Evolutionary conservation across 2,329 filamentous ascomycete species (phyloP).

Genomic region (Cryphonectria parasitica): DNA sequence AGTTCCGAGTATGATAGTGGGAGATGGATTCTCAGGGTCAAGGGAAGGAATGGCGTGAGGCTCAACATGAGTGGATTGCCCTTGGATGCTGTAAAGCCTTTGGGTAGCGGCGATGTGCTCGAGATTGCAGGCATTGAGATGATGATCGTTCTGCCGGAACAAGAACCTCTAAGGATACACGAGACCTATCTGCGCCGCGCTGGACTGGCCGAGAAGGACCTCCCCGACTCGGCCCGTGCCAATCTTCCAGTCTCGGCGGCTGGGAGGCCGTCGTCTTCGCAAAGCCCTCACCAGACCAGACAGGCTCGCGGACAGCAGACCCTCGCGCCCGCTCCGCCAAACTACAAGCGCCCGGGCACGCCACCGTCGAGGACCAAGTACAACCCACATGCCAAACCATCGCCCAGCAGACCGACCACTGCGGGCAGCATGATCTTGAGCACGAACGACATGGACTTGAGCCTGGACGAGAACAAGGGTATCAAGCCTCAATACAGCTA

Average conservation of each 20-base stretch:
- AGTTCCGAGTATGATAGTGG: slow-evolving; percentile 66
- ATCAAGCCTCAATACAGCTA: slow-evolving; percentile 97
- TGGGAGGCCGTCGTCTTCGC: slow-evolving; percentile 35
- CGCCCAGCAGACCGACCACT: slow-evolving; percentile 41
- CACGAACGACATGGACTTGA: slow-evolving; percentile 70
- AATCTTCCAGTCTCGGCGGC: slow-evolving; percentile 25
- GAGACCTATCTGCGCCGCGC: slow-evolving; percentile 72
- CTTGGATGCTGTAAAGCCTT: slow-evolving; percentile 64
- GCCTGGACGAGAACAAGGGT: slow-evolving; percentile 81
- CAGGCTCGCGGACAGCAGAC: slow-evolving; percentile 46
- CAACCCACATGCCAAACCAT: slow-evolving; percentile 40
- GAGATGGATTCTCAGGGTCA: slow-evolving; percentile 83
- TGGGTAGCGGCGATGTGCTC: slow-evolving; percentile 87
- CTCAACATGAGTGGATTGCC: slow-evolving; percentile 76
- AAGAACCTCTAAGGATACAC: slow-evolving; percentile 68
- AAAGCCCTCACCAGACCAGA: slow-evolving; percentile 32
- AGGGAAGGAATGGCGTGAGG: slow-evolving; percentile 89
- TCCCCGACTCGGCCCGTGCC: slow-evolving; percentile 27
- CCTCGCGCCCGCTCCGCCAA: slow-evolving; percentile 62
- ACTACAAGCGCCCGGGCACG: slow-evolving; percentile 64
- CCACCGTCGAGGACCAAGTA: slow-evolving; percentile 53
- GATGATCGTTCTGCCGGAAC: slow-evolving; percentile 94
- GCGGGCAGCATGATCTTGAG: slow-evolving; percentile 51
- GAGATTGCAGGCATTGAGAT: slow-evolving; percentile 94
- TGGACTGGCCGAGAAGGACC: slow-evolving; percentile 48